Percentiles rank a stretch among this genome's conserved stretches.
These are phyloP conservation scores for Silene uniflora DNA, from an alignment of 148 eudicot species.

Conservation along the genomic window DNA sequence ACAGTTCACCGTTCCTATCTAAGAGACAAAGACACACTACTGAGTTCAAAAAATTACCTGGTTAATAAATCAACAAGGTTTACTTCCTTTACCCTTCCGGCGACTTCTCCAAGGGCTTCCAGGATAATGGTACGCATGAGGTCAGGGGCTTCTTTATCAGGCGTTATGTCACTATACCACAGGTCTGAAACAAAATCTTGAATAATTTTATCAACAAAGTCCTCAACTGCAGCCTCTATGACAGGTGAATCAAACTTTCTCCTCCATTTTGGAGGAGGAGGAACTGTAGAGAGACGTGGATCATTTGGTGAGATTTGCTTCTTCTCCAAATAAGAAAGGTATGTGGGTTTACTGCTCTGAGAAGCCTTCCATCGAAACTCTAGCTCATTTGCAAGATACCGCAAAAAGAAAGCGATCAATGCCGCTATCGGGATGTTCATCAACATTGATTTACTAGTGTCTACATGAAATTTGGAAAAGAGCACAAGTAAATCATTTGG, in stretches of 20 bases:
- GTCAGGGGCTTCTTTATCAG: constrained; percentile 90
- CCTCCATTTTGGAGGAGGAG: constrained; percentile 61
- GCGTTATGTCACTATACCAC: constrained; percentile 91
- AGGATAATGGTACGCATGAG: constrained; percentile 62
- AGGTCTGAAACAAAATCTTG: constrained; percentile 84
- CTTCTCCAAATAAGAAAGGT: constrained; percentile 65
- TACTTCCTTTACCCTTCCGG: constrained; percentile 73
- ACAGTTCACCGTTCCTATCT: neutral
- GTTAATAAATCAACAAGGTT: constrained; percentile 94
- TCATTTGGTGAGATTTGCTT: constrained; percentile 80
- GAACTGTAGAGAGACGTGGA: constrained; percentile 58
- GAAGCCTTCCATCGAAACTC: constrained; percentile 67
- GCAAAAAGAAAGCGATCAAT: constrained; percentile 52
- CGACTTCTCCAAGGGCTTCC: constrained; percentile 92
- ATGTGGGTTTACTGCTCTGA: constrained; percentile 40
- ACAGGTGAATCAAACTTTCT: constrained; percentile 77
- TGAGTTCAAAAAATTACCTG: constrained; percentile 40
- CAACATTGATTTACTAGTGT: constrained; percentile 97
- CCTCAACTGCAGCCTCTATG: constrained; percentile 81
- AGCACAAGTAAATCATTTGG: neutral
- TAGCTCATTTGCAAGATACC: constrained; percentile 57
- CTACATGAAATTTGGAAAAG: constrained; percentile 41
- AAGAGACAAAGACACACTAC: neutral
- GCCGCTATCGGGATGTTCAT: constrained; percentile 90
- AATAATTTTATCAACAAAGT: constrained; percentile 67